Evolutionary conservation across 768 basidiomycete species (phyloP).

Genomic region (Hypholoma fasciculare): DNA sequence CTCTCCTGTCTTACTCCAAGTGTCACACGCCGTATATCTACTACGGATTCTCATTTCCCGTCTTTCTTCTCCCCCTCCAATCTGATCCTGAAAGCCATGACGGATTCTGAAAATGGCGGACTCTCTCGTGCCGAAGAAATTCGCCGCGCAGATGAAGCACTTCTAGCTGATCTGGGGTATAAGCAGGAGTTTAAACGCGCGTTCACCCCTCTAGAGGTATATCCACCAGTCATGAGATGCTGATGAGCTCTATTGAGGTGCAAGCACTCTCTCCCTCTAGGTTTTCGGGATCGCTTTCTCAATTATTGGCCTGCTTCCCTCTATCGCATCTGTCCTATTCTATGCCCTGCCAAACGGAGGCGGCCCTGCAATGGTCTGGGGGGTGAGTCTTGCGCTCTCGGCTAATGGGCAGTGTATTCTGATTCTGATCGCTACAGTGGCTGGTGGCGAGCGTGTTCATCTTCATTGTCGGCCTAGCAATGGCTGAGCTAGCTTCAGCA

Average conservation of each 20-base stretch:
- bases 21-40: background rate
- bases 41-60: background rate
- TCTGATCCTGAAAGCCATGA: background rate
- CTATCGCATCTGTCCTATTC: slow-evolving; percentile 56
- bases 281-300: slow-evolving; percentile 74
- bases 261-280: slow-evolving; percentile 27
- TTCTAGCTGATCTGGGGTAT: slow-evolving; percentile 40
- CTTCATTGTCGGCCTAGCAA: slow-evolving; percentile 59
- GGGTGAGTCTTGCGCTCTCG: slow-evolving; percentile 38
- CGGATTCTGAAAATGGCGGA: slow-evolving; percentile 3
- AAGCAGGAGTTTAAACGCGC: slow-evolving; percentile 57
- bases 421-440: slow-evolving; percentile 46
- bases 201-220: slow-evolving; percentile 50
- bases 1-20: background rate
- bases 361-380: slow-evolving; percentile 73
- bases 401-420: background rate
- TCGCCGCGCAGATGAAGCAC: slow-evolving; percentile 32
- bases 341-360: slow-evolving; percentile 71
- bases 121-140: slow-evolving; percentile 14
- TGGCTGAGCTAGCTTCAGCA: slow-evolving; percentile 71
- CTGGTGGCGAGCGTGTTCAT: slow-evolving; percentile 64
- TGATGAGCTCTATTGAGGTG: background rate
- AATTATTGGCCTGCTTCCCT: slow-evolving; percentile 66
- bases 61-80: background rate
- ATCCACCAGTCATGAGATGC: background rate